Conservation (phyloP, 164 flowering plant genomes). For the Chimonanthus praecox region DNA sequence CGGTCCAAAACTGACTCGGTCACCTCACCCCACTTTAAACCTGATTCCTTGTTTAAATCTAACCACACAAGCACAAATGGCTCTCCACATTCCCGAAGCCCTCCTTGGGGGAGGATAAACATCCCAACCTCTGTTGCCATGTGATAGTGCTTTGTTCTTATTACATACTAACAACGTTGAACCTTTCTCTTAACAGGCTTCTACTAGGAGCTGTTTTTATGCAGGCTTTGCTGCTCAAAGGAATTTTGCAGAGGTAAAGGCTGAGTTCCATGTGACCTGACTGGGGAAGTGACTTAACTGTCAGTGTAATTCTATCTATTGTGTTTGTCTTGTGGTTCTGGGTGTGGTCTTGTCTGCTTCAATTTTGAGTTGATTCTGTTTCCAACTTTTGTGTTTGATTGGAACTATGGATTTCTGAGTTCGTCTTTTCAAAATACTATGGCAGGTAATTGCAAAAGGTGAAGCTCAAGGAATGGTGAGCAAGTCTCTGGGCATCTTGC, state of each 20-base stretch:
- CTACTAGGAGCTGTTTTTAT: conserved; percentile 95
- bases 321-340: neutral
- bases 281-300: neutral
- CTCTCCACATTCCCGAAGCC: no score
- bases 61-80: no score
- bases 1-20: no score
- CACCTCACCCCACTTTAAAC: no score
- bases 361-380: neutral
- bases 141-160: neutral
- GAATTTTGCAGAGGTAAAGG: conserved; percentile 92
- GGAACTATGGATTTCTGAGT: neutral
- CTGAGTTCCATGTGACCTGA: neutral
- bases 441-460: conserved; percentile 97
- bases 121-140: no score
- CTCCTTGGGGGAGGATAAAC: no score
- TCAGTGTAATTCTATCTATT: neutral
- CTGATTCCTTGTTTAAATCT: no score
- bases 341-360: neutral
- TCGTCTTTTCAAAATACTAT: conserved; percentile 1
- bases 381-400: neutral
- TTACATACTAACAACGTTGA: conserved; percentile 5
- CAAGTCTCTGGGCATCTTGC: conserved; percentile 80
- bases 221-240: conserved; percentile 98
- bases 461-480: conserved; percentile 99
- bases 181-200: conserved; percentile 46